Conservation (phyloP, 2,329 filamentous ascomycete species). For the Penicillium digitatum region DNA sequence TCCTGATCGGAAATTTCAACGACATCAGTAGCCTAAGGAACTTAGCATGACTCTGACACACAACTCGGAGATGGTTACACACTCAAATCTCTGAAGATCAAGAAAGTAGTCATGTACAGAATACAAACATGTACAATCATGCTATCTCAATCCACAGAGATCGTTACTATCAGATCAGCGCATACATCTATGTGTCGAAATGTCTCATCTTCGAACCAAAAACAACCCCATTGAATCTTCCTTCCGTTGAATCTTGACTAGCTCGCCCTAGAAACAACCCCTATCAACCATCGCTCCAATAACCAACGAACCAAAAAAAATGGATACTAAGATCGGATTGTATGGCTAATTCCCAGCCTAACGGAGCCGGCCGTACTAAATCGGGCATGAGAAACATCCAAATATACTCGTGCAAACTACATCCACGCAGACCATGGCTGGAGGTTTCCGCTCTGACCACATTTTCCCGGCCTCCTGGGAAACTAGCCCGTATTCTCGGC, state of each 20-base stretch:
- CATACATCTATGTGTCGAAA: neutral
- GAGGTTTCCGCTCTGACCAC: conserved; percentile 14
- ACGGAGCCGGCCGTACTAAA: neutral
- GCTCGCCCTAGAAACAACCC: neutral
- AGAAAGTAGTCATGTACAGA: neutral
- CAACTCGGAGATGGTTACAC: neutral
- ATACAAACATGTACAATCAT: neutral
- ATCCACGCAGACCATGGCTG: conserved; percentile 13
- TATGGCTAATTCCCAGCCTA: neutral
- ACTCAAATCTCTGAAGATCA: neutral
- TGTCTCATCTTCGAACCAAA: conserved; percentile 4
- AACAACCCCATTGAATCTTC: neutral
- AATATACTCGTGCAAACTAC: neutral
- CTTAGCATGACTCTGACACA: no score
- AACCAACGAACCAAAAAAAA: neutral
- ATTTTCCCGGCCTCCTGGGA: neutral
- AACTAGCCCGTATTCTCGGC: neutral
- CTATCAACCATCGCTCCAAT: neutral
- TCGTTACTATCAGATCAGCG: neutral
- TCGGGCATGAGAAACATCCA: neutral
- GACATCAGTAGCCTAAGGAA: neutral
- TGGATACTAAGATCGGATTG: neutral
- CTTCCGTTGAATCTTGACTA: neutral
- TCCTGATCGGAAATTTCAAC: neutral
- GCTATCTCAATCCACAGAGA: neutral